Percentiles rank a stretch among this genome's conserved stretches.
Conservation (phyloP, 164 flowering plant genomes). For the Vitis cinerea region DNA sequence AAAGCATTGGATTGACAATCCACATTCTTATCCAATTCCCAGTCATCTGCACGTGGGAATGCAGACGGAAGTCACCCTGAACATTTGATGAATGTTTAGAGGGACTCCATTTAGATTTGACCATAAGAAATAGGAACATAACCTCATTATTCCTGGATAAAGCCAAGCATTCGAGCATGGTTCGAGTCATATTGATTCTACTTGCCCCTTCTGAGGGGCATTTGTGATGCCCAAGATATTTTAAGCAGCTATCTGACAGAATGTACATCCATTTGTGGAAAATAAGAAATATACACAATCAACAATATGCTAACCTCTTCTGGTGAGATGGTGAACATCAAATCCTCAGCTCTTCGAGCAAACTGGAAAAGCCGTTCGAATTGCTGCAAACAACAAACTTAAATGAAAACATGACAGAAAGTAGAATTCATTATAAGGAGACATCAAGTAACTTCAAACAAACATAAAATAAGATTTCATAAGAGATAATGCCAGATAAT, state of each 20-base stretch:
- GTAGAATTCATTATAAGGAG: too few species aligned
- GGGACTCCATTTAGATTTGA: neutral
- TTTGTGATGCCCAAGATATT: neutral
- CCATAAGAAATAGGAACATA: neutral
- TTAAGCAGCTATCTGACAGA: neutral
- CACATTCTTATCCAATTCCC: neutral
- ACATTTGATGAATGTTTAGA: neutral
- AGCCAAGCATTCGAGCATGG: neutral
- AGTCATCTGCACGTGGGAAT: neutral
- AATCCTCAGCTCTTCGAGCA: conserved; percentile 83
- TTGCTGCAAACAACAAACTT: conserved; percentile 55
- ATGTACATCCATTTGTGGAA: neutral
- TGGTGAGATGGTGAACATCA: conserved; percentile 79
- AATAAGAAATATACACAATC: conserved; percentile 1
- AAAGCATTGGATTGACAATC: too few species aligned
- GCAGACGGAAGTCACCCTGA: neutral
- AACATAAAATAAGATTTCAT: too few species aligned
- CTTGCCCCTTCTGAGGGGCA: neutral
- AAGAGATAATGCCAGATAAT: too few species aligned
- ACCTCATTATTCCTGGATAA: neutral
- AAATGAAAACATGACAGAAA: neutral
- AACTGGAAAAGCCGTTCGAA: conserved; percentile 93
- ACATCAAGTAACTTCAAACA: too few species aligned
- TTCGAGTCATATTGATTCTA: neutral
- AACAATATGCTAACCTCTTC: conserved; percentile 66